Evolutionary conservation across 305 asterid species (phyloP).

Genomic region (Caryopteris hybrid): DNA sequence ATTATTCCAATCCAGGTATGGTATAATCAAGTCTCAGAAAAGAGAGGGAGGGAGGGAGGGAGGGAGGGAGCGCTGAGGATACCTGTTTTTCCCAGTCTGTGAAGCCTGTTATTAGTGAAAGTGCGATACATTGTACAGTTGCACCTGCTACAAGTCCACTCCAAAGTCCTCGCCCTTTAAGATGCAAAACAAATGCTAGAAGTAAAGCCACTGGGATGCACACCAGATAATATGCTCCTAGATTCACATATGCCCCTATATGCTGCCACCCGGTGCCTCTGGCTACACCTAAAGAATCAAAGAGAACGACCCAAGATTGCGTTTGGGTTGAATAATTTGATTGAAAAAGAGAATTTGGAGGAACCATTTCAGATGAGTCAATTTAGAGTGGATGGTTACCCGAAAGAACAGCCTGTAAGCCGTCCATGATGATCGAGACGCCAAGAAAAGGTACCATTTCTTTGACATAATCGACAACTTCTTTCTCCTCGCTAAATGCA

Average conservation of each 20-base stretch:
- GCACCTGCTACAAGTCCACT: slow-evolving; percentile 44
- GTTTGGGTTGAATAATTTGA: background rate
- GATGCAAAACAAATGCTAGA: slow-evolving; percentile 34
- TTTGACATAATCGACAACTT: slow-evolving; percentile 39
- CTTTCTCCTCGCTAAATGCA: slow-evolving; percentile 45
- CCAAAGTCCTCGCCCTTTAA: slow-evolving; percentile 55
- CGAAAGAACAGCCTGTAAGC: slow-evolving; percentile 55
- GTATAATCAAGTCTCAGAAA: background rate
- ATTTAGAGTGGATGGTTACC: slow-evolving; percentile 26
- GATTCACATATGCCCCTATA: slow-evolving; percentile 52
- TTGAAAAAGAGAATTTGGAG: no score
- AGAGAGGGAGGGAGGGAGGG: no score
- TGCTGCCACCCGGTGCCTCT: slow-evolving; percentile 70
- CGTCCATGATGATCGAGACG: slow-evolving; percentile 48
- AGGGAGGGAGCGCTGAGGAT: background rate
- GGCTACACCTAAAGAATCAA: slow-evolving; percentile 38
- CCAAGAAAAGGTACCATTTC: slow-evolving; percentile 50
- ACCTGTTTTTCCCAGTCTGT: slow-evolving; percentile 63
- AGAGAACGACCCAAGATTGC: background rate
- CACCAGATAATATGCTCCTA: slow-evolving; percentile 50
- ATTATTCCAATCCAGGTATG: background rate
- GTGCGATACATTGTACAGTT: slow-evolving; percentile 30
- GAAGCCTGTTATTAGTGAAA: slow-evolving; percentile 34
- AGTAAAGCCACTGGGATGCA: slow-evolving; percentile 43
- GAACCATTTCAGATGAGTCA: no score